Evolutionary conservation across 371 early-diverging fungal genomes (phyloP).

Genomic region (Actinomortierella wolfii): DNA sequence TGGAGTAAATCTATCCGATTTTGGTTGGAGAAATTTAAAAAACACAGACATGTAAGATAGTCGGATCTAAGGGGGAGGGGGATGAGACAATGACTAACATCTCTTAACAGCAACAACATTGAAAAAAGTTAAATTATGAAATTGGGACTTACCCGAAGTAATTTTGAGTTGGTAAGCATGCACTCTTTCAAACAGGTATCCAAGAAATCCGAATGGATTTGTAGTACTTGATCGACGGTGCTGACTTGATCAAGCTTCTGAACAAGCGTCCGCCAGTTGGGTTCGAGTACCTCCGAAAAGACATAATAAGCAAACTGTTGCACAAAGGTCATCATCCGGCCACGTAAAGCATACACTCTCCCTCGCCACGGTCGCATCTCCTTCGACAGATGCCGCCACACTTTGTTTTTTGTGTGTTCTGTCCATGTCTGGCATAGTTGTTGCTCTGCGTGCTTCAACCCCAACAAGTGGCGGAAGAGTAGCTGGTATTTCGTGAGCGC

Average conservation of each 20-base stretch:
- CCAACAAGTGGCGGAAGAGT: constrained; percentile 86
- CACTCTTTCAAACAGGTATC: constrained; percentile 90
- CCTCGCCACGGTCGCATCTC: constrained; percentile 62
- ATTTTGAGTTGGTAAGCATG: constrained; percentile 83
- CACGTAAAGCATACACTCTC: constrained; percentile 70
- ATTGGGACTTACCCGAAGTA: constrained; percentile 68
- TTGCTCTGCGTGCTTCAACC: constrained; percentile 86
- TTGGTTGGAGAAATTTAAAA: neutral
- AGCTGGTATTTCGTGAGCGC: constrained; percentile 90
- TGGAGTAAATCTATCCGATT: constrained; percentile 65
- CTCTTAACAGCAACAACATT: neutral
- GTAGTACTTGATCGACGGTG: constrained; percentile 88
- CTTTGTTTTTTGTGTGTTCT: constrained; percentile 49
- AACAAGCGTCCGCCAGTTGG: constrained; percentile 78
- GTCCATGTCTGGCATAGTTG: constrained; percentile 77
- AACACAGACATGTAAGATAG: too few relatives aligned
- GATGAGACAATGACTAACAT: too few relatives aligned
- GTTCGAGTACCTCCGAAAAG: constrained; percentile 89
- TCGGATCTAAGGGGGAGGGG: too few relatives aligned
- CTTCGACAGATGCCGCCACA: constrained; percentile 36
- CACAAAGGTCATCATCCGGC: constrained; percentile 82
- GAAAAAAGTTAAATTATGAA: constrained; percentile 1
- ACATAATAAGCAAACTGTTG: constrained; percentile 89
- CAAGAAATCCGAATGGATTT: constrained; percentile 81
- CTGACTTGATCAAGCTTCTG: constrained; percentile 60